Evolutionary conservation across 2,329 filamentous ascomycete genomes (phyloP), one percentile per base, ranked within the genome.

Genomic region (Exophiala bonariae): DNA sequence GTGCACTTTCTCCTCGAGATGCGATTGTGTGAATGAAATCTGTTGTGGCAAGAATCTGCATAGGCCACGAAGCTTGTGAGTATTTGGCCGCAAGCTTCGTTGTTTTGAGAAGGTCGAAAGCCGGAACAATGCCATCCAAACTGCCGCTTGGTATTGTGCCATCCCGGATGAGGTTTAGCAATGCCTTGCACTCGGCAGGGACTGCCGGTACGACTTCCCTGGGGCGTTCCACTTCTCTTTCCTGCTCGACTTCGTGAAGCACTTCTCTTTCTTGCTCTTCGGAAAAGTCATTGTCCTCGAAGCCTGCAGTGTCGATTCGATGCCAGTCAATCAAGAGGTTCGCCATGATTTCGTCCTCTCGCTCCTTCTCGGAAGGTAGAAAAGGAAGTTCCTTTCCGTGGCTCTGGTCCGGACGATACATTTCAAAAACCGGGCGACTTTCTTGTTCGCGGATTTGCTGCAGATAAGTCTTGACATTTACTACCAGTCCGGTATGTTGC

Each of bases 231-330:
- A 80, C 55, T 35, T 55, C 85, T 0, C 84, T 73, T 59, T 89
- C 85, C 54, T 88, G 82, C 47, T 89, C 85, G 1, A 79, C 73
- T 50, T 89, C 84, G 0, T 81, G 81, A 0, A 80, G 72, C 0
- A 89, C 67, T 35, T 55, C 85, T 0, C 84, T 73, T 59, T 89
- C 85, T 54, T 88, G 82, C 47, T 89, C 85, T 56, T 87, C 82
- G 2, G 79, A 66, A 0, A 86, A 63, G 0, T 66, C 64, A 0
- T 69, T 66, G 0, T 67, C 58, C 1, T 61, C 54, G 19, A 72
- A 57, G 2, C 63, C 54, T 0, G 54, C 31, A 2, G 63, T 52
- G 1, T 60, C 61, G 43, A 75, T 72, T 9, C 72, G 60, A 1
- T 50, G 39, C 47, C 72, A 75, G 19, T 67, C 67, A 2, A 52